A percentile compares a stretch with the other conserved stretches of the same genome.
Conservation (phyloP, 2,329 filamentous ascomycete species). For the Aspergillus viridinutans region DNA sequence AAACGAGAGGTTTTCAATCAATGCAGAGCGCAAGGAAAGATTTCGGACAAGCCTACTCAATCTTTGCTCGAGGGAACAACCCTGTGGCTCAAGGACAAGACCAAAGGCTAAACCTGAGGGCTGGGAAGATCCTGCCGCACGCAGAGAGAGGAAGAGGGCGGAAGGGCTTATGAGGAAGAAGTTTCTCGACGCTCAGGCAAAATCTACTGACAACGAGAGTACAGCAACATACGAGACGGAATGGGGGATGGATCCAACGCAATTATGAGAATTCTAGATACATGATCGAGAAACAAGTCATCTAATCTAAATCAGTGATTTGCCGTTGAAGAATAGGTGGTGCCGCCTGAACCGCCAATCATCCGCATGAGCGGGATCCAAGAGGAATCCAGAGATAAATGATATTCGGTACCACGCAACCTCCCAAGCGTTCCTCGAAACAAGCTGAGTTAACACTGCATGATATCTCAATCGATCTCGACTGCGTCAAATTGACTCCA, state of each 20-base stretch:
- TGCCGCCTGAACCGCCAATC: not conserved
- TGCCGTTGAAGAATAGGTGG: not conserved
- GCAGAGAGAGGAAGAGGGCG: constrained; percentile 38
- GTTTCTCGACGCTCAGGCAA: constrained; percentile 14
- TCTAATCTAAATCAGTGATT: not conserved
- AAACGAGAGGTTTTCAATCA: constrained; percentile 55
- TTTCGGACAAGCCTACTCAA: constrained; percentile 31
- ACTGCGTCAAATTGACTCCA: not conserved
- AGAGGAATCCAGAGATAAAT: constrained; percentile 2
- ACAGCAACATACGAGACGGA: not conserved
- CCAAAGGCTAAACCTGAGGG: constrained; percentile 18
- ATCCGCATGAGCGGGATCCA: not conserved
- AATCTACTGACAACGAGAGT: not conserved
- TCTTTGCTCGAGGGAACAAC: constrained; percentile 12
- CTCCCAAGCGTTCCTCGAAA: not conserved
- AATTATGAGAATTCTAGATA: not conserved
- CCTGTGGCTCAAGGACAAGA: constrained; percentile 12
- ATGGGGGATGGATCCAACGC: not conserved
- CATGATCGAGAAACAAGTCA: not conserved
- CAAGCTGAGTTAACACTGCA: not conserved
- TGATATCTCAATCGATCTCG: not conserved
- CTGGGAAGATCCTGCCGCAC: constrained; percentile 37
- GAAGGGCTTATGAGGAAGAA: constrained; percentile 39
- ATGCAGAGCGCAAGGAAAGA: constrained; percentile 37
- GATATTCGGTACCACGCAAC: not conserved